Conservation (phyloP, 257 asterid genomes). For the Solanum peruvianum region DNA sequence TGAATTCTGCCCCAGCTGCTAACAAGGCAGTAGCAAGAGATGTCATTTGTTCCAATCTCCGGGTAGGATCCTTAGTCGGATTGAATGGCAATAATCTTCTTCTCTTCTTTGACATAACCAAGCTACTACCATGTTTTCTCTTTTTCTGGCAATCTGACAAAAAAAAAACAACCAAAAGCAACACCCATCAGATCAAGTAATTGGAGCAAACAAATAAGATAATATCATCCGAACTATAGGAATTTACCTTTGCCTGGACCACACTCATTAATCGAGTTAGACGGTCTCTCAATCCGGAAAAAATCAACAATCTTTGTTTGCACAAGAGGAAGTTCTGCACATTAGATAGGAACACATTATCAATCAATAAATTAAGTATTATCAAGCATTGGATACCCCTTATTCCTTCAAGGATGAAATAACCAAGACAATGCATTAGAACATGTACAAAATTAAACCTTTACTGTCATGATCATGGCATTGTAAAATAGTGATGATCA, state of each 20-base stretch:
- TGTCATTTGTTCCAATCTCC: slow-evolving; percentile 82
- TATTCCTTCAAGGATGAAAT: background rate
- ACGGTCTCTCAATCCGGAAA: slow-evolving; percentile 58
- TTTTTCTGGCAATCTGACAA: slow-evolving; percentile 43
- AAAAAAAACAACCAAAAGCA: background rate
- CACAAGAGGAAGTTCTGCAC: slow-evolving; percentile 59
- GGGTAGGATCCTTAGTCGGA: slow-evolving; percentile 53
- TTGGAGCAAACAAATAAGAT: background rate
- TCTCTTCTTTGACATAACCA: slow-evolving; percentile 49
- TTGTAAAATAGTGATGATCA: background rate
- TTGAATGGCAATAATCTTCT: slow-evolving; percentile 58
- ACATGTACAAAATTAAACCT: background rate
- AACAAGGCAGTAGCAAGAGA: slow-evolving; percentile 80
- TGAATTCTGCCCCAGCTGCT: slow-evolving; percentile 55
- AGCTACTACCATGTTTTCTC: slow-evolving; percentile 31
- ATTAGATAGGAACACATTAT: background rate
- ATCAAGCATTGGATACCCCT: background rate
- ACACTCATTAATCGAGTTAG: slow-evolving; percentile 22
- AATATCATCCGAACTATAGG: background rate
- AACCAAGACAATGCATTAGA: background rate
- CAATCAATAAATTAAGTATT: background rate
- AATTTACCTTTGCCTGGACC: slow-evolving; percentile 28
- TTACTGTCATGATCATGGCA: background rate
- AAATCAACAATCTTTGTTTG: slow-evolving; percentile 86
- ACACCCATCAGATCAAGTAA: background rate